Base-by-base conservation (phyloP, 768 basidiomycete species). In the Cystobasidium tubakii region DNA sequence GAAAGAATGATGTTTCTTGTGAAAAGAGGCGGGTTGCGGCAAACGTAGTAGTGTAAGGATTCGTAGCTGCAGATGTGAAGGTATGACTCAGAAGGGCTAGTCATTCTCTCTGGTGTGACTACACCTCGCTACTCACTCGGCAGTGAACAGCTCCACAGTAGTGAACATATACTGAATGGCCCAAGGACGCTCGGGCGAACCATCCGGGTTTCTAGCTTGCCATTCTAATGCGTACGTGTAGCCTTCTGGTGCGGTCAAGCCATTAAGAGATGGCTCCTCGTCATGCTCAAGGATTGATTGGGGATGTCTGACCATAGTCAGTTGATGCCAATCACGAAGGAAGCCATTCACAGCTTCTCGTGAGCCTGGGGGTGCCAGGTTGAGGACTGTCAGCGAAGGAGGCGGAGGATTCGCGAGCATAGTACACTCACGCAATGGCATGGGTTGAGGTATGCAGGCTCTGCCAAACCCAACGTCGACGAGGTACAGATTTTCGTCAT, bases 391-490 rank as follows among this genome's bases (percentile, higher is more conserved):
- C 54, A 57, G 54, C 31, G 7, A 57, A n/a, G n/a, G n/a, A n/a
- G n/a, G n/a, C n/a, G n/a, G n/a, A n/a, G n/a, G n/a, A n/a, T n/a
- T n/a, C n/a, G n/a, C n/a, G n/a, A n/a, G 42, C 7, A 42, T 42
- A 3, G 13, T 23, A 12, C 12, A 39, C 57, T 62, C 25, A 62
- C 57, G 36, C 25, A 62, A n/a, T 9, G 31, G 57, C 29, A 62
- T 31, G 15, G 57, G 57, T 39, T 31, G 31, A 19, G 29, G 29
- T 15, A 62, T 62, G n/a, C 36, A 33, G 7, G 36, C 31, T 31
- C 31, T 39, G n/a, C 57, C 57, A 23, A 62, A 62, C 4, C 57
- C 57, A n/a, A 62, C 57, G 25, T 62, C 57, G 4, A 62, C 57
- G 4, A 62, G 57, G 23, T 62, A 62, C 3, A 62, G 57, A 23